These are phyloP conservation scores for Penicillium chermesinum DNA, from an alignment of 495 filamentous ascomycete genomes.

Conservation along the genomic window DNA sequence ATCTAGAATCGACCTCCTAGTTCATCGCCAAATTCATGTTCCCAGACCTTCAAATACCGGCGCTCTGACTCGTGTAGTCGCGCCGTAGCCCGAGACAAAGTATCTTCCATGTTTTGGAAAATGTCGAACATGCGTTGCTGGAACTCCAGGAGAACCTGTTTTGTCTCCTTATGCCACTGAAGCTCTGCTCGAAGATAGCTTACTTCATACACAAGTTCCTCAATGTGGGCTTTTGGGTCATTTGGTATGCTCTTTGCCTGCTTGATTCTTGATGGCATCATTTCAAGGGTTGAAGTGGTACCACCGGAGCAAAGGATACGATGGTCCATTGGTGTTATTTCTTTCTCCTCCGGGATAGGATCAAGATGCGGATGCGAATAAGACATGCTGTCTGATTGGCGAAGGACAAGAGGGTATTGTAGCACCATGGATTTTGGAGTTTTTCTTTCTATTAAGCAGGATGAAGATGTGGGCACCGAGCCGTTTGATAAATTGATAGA, in stretches of 20 bases:
- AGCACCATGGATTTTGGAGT: no score
- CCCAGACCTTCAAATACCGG: conserved; percentile 10
- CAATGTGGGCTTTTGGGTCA: background rate
- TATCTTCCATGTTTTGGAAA: conserved; percentile 9
- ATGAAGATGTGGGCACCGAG: no score
- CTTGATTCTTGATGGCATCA: background rate
- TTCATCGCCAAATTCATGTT: conserved; percentile 1
- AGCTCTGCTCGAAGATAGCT: conserved; percentile 18
- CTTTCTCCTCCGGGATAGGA: background rate
- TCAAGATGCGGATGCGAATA: background rate
- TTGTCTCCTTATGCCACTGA: conserved; percentile 14
- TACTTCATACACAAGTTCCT: conserved; percentile 10
- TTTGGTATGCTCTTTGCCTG: background rate
- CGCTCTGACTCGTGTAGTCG: conserved; percentile 10
- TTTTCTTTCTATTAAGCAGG: no score
- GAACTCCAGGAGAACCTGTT: conserved; percentile 11
- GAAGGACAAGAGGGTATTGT: background rate
- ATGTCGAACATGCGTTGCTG: conserved; percentile 6
- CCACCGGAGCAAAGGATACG: background rate
- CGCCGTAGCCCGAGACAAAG: conserved; percentile 3
- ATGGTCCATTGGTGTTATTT: background rate
- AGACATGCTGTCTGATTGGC: background rate
- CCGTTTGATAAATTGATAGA: no score
- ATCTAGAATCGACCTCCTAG: conserved; percentile 1
- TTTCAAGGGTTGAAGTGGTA: background rate